Evolutionary conservation across 2,329 filamentous ascomycete genomes (phyloP), one percentile per base, ranked within the genome.

Genomic region (Orbilia oligospora): DNA sequence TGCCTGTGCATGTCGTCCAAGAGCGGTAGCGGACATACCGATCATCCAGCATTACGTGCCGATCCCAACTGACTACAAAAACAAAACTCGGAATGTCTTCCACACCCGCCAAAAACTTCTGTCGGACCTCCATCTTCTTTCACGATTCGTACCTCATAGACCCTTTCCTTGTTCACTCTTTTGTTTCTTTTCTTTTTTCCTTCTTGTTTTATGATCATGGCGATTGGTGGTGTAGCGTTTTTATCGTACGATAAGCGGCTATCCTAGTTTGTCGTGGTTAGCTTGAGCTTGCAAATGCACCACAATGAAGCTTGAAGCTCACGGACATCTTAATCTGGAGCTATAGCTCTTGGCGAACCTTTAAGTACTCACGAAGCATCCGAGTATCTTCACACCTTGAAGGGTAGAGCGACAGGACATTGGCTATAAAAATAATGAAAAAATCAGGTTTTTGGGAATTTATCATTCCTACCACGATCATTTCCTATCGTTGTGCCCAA

Each of bases 231-330:
- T 38, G 55, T 58, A 56, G 46, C 30, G 38, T 27, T 14, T 10
- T 76, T n/a, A 58, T 77, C 73, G 73, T 71, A 77, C 73, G 73
- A 77, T 67, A 77, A 49, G n/a, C 44, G 14, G 24, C n/a, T 49
- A 65, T 68, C 71, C 46, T 44, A 18, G 53, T 44, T 30, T 2
- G 3, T 30, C 14, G 2, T 16, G 3, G 38, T n/a, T n/a, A n/a
- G n/a, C n/a, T n/a, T n/a, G n/a, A n/a, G n/a, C n/a, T n/a, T n/a
- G n/a, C n/a, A n/a, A 41, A 24, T 49, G 27, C 48, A n/a, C n/a
- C n/a, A n/a, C n/a, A 44, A n/a, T 53, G 24, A 36, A 55, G 27
- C 20, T 24, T 41, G 27, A 63, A 38, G 20, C 41, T 49, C 41
- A 36, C 36, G 22, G 44, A 49, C 46, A 46, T 41, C 41, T 24